These are phyloP conservation scores for Moricandia moricandioides DNA, from an alignment of 345 rosid genomes.

Conservation along the genomic window DNA sequence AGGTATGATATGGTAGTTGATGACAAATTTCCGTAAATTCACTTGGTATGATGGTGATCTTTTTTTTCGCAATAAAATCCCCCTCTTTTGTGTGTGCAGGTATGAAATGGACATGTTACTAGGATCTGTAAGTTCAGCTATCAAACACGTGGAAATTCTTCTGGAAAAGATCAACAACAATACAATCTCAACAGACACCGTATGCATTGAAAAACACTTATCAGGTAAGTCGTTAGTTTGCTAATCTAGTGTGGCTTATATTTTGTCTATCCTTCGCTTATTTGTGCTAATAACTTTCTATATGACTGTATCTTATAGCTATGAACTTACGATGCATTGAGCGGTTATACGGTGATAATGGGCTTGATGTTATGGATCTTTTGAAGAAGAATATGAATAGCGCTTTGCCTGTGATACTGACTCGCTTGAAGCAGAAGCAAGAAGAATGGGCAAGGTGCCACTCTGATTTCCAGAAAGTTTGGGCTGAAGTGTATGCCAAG, in stretches of 20 bases:
- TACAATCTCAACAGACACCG: conserved; percentile 48
- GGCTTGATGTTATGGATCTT: conserved; percentile 93
- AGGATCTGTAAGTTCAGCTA: conserved; percentile 81
- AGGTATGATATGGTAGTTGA: conserved; percentile 50
- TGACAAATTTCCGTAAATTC: background rate
- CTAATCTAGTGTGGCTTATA: conserved; percentile 17
- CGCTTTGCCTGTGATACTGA: conserved; percentile 88
- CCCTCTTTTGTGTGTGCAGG: conserved; percentile 46
- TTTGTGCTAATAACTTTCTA: conserved; percentile 14
- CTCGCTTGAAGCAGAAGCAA: conserved; percentile 97
- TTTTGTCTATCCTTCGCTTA: background rate
- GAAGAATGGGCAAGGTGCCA: conserved; percentile 98
- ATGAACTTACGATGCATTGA: conserved; percentile 91
- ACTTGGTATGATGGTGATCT: conserved; percentile 1
- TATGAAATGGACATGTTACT: conserved; percentile 96
- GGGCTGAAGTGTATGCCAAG: conserved; percentile 95
- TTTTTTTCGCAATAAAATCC: background rate
- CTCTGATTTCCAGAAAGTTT: conserved; percentile 89
- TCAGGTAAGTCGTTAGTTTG: conserved; percentile 50
- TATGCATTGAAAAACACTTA: conserved; percentile 68
- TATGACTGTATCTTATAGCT: conserved; percentile 49
- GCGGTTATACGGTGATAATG: conserved; percentile 92
- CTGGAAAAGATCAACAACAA: conserved; percentile 72
- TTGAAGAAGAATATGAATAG: conserved; percentile 75
- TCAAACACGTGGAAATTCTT: conserved; percentile 73